These are phyloP conservation scores for Tripterygium wilfordii DNA, from an alignment of 177 flowering plant genomes.

Conservation along the genomic window DNA sequence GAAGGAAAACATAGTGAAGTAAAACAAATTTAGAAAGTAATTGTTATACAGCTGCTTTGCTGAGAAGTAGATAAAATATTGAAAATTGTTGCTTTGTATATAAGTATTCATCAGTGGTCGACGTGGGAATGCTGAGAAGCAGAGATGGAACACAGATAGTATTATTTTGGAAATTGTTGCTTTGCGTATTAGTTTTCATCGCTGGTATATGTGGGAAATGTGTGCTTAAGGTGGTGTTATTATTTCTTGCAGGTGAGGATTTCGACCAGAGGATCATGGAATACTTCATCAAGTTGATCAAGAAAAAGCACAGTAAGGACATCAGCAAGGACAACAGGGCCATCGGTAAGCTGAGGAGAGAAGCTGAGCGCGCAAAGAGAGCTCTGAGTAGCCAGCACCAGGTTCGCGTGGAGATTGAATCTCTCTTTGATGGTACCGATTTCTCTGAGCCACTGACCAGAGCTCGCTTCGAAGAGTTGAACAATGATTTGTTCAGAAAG, in stretches of 20 bases:
- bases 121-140: too few relatives aligned
- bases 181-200: too few relatives aligned
- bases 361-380: conserved; percentile 41
- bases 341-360: conserved; percentile 45
- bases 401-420: conserved; percentile 22
- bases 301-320: conserved; percentile 49
- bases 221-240: too few relatives aligned
- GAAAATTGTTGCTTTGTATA: too few relatives aligned
- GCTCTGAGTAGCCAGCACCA: conserved; percentile 61
- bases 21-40: too few relatives aligned
- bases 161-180: too few relatives aligned
- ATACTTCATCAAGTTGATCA: conserved; percentile 47
- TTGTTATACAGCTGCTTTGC: too few relatives aligned
- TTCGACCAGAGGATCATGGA: conserved; percentile 49
- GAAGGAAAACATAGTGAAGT: too few relatives aligned
- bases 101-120: too few relatives aligned
- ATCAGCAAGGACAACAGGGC: conserved; percentile 55
- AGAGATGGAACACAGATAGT: too few relatives aligned
- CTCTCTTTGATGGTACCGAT: conserved; percentile 2
- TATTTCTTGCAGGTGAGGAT: conserved; percentile 33
- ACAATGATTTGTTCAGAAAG: conserved; percentile 6
- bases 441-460: conserved; percentile 3
- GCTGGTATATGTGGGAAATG: too few relatives aligned
- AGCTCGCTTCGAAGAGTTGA: conserved; percentile 8
- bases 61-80: too few relatives aligned